Base-by-base conservation (phyloP, 495 filamentous ascomycete species). In the Penicillium steckii region DNA sequence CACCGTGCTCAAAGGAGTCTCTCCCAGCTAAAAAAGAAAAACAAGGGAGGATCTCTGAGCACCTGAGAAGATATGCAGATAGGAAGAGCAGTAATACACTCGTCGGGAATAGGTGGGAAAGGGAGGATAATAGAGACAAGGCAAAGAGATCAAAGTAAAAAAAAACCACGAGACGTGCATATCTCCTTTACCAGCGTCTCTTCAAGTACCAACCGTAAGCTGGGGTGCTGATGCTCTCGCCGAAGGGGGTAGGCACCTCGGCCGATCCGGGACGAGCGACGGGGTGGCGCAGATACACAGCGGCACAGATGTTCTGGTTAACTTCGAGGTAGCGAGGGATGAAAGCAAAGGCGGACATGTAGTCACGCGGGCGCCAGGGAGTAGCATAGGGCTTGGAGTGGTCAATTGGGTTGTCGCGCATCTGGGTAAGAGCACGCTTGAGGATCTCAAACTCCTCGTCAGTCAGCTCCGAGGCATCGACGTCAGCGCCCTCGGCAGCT, bases 251-350 rank as follows among this genome's bases (percentile, higher is more conserved):
- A 19, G 94, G 93, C 46, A 97, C 92, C 72, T 98, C 94, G 19
- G 88, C 85, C 48, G 74, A 64, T n/a, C 95, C 91, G 8, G 88
- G 86, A 18, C 90, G 78, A n/a, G 89, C 95, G 42, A 97, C 95
- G 3, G 94, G 95, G 75, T 97, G 91, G 53, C 94, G 82, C 54
- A 98, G 72, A 72, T 97, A 98, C 33, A 98, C 93, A 17, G 94
- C 94, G 13, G 91, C 83, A 73, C 94, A 97, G 60, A 96, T 87
- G 60, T 88, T 91, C 65, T 93, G 92, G 76, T 97, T 96, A 62
- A 98, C 94, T 75, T 98, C 94, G 51, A 98, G 80, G 72, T 96
- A 98, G 51, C 88, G 79, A 18, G 94, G 94, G 52, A 98, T 90
- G 69, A 96, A 96, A 12, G 91, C 91, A 68, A 97, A 98, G 2